Evolutionary conservation across 1,139 yeast genomes (phyloP).

Genomic region (Geotrichum bryndzae): DNA sequence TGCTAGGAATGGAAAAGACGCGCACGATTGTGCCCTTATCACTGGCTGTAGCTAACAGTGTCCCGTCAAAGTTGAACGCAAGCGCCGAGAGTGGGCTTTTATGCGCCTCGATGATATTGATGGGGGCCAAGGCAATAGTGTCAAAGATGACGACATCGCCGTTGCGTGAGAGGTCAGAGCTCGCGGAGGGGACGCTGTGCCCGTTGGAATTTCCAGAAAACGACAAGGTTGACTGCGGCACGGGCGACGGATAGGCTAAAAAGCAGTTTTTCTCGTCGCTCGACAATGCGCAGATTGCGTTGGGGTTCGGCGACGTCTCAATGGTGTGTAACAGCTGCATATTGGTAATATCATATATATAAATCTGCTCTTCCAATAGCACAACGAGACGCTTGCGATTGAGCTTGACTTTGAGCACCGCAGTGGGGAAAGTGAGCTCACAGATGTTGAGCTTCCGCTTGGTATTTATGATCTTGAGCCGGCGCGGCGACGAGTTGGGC

Average conservation of each 20-base stretch:
- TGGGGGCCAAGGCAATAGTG: constrained; percentile 68
- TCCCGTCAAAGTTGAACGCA: constrained; percentile 73
- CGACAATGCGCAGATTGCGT: constrained; percentile 54
- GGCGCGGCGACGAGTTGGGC: constrained; percentile 70
- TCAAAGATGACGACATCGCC: constrained; percentile 92
- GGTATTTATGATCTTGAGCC: constrained; percentile 75
- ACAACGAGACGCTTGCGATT: constrained; percentile 72
- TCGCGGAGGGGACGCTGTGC: constrained; percentile 20
- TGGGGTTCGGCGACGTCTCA: constrained; percentile 68
- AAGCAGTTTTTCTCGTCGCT: constrained; percentile 58
- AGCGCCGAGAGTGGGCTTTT: constrained; percentile 77
- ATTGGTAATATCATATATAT: constrained; percentile 78
- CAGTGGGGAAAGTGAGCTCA: constrained; percentile 82
- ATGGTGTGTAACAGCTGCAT: constrained; percentile 86
- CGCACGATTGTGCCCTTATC: constrained; percentile 92
- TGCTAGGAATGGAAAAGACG: constrained; percentile 78
- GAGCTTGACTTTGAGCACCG: constrained; percentile 71
- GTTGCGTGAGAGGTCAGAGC: constrained; percentile 36
- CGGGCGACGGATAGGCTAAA: constrained; percentile 84
- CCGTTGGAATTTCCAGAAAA: constrained; percentile 19
- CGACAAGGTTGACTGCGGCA: constrained; percentile 39
- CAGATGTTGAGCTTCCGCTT: constrained; percentile 65
- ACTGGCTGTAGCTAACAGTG: constrained; percentile 84
- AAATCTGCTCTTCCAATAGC: constrained; percentile 75
- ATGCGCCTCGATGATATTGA: constrained; percentile 90